Base-by-base conservation (phyloP, 495 filamentous ascomycete species). In the Aspergillus cavernicola region DNA sequence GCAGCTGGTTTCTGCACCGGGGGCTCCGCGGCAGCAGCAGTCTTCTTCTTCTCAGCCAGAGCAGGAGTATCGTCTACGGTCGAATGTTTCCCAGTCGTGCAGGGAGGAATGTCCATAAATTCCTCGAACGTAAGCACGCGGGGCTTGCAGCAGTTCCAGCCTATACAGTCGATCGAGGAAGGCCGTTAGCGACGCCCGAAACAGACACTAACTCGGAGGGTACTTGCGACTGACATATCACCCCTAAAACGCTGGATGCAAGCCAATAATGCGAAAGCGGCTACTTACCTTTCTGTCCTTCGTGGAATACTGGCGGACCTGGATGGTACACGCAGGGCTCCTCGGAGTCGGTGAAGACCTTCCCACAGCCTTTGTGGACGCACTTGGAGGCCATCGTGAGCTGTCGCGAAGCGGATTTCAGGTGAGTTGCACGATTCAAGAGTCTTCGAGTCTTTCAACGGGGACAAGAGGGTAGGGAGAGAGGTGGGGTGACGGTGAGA, bases 141-240 rank as follows among this genome's bases (percentile, higher is more conserved):
- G 52, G 92, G 88, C 76, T 97, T 99, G 80, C 93, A 99, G 75
- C 93, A 99, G 77, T 96, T 96, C 93, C 93, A 99, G 61, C 93
- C 93, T 97, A 67, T 13, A 13, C 12, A 16, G 41, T 60, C 32
- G 57, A 28, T n/a, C 22, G 53, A 37, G 33, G 54, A 36, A 38
- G 39, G 58, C 40, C 55, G 43, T 46, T 49, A 55, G 26, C 41
- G 32, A 28, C 31, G 6, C 12, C 13, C 20, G 24, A 28, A 28
- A 11, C 20, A 28, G 16, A 35, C 24, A 44, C 43, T 37, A 37
- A 39, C 43, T 47, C 43, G 28, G 52, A 54, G 52, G 44, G 46
- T 43, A 52, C 52, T 58, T 32, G 36, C 42, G 20, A 35, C 28
- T 32, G 31, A 52, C 22, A 43, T 41, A 41, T 38, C 9, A 31